Conservation (phyloP, 305 asterid species). For the Plantago coronopus region DNA sequence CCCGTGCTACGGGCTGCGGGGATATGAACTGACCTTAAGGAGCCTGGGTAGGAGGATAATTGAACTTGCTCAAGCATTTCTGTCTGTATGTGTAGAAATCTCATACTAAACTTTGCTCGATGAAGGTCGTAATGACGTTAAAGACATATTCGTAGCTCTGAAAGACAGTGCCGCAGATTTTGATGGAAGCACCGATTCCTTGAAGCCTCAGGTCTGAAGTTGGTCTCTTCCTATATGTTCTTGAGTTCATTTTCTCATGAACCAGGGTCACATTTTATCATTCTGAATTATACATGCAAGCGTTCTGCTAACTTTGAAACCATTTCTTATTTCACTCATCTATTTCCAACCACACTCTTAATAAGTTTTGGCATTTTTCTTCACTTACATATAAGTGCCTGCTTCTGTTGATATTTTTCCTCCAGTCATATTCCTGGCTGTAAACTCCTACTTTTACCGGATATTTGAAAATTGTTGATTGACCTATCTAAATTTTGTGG, state of each 20-base stretch:
- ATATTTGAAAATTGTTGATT: no score
- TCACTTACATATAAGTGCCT: not conserved
- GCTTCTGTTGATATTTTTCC: no score
- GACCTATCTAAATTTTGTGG: no score
- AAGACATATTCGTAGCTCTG: conserved; percentile 60
- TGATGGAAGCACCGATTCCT: conserved; percentile 41
- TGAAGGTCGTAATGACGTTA: conserved; percentile 80
- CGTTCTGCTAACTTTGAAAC: not conserved
- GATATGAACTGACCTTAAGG: conserved; percentile 13
- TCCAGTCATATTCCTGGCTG: no score
- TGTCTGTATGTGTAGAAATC: conserved; percentile 12
- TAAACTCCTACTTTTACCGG: no score
- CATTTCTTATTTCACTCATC: not conserved
- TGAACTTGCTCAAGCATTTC: conserved; percentile 1
- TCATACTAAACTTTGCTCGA: conserved; percentile 30
- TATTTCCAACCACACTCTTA: not conserved
- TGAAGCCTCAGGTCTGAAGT: conserved; percentile 66
- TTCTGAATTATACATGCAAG: not conserved
- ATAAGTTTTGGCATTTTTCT: not conserved
- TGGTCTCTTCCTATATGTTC: conserved; percentile 21
- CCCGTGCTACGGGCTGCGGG: conserved; percentile 12
- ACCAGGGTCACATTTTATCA: conserved; percentile 13
- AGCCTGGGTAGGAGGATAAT: conserved; percentile 15
- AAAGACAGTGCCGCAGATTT: conserved; percentile 61
- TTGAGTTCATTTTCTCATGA: not conserved